Evolutionary conservation across 257 asterid genomes (phyloP), one percentile per base, ranked within the genome.

Genomic region (Solanum appendiculatum): DNA sequence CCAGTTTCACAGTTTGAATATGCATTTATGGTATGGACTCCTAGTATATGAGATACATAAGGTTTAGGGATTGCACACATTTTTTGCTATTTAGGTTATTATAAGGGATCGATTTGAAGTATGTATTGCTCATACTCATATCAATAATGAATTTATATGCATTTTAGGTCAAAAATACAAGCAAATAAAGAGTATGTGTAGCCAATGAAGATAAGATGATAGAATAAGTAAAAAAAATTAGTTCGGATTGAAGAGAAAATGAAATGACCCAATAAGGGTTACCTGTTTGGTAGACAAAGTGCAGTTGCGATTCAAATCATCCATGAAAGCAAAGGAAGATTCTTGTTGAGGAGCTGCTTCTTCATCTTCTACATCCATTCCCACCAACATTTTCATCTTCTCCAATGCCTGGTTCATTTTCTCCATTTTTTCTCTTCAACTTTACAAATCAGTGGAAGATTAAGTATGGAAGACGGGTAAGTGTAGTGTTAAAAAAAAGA

Each of bases 341-440:
- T 92, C 94, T 69, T 89, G 89, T 33, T 86, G 78, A 11, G 58
- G 42, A 20, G 88, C 86, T 86, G 89, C 93, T 86, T 93, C 98
- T 83, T 93, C 99, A 27, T 94, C 98, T 44, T 93, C 98, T 72
- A 92, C 96, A 82, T 97, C 99, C 97, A 97, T 95, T 48, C 99
- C 99, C 56, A 96, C 99, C 88, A 97, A 93, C 97, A 97, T 96
- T 92, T 95, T 97, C 99, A 97, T 93, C 96, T 92, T 97, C 94
- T 95, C 99, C 27, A 90, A 88, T 15, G 99, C 98, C 89, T 90
- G 91, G 84, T 94, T 97, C 99, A 96, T 95, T 93, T 90, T 96
- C 87, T 97, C 98, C 98, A 95, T 94, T 84, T 89, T 86, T 75
- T 40, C 83, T 75, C 83, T n/a, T 60, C 33, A 3, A n/a, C 10